A percentile compares a stretch with the other conserved stretches of the same genome.
These are phyloP conservation scores for Cicer pinnatifidum DNA, from an alignment of 306 rosid genomes.

Conservation along the genomic window DNA sequence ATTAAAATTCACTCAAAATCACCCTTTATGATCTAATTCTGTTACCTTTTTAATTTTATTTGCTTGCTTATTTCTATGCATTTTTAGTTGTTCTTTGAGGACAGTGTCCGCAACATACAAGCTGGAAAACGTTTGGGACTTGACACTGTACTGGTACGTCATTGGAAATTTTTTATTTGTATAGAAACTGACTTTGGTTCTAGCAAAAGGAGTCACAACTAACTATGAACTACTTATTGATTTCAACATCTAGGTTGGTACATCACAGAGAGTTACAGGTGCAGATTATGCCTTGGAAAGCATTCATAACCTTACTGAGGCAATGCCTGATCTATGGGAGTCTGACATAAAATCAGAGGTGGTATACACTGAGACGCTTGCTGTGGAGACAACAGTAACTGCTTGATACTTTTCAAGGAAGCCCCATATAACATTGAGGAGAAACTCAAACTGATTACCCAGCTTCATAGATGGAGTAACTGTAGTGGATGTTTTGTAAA, in stretches of 20 bases:
- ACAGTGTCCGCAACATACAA: conserved; percentile 68
- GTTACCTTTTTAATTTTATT: background rate
- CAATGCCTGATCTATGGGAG: conserved; percentile 80
- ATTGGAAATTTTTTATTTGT: background rate
- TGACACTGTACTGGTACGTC: conserved; percentile 82
- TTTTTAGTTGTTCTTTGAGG: conserved; percentile 55
- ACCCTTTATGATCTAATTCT: background rate
- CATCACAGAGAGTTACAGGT: conserved; percentile 68
- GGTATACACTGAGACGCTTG: conserved; percentile 60
- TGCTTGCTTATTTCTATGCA: background rate
- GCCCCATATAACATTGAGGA: background rate
- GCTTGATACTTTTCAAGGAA: conserved; percentile 49
- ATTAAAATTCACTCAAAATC: background rate
- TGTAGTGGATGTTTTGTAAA: background rate
- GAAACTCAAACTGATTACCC: background rate
- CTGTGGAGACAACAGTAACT: conserved; percentile 74
- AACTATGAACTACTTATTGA: background rate
- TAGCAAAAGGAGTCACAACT: background rate
- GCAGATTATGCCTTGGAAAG: conserved; percentile 86
- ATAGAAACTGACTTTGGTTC: background rate
- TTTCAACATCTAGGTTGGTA: conserved; percentile 62
- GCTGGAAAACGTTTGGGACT: conserved; percentile 86
- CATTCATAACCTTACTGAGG: conserved; percentile 78
- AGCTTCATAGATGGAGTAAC: background rate
- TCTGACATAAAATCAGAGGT: conserved; percentile 62